A percentile compares a stretch with the other conserved stretches of the same genome.
phyloP scores from a whole-genome alignment of 352 stramenopile genomes.

The Phytophthora agathidicida region DNA sequence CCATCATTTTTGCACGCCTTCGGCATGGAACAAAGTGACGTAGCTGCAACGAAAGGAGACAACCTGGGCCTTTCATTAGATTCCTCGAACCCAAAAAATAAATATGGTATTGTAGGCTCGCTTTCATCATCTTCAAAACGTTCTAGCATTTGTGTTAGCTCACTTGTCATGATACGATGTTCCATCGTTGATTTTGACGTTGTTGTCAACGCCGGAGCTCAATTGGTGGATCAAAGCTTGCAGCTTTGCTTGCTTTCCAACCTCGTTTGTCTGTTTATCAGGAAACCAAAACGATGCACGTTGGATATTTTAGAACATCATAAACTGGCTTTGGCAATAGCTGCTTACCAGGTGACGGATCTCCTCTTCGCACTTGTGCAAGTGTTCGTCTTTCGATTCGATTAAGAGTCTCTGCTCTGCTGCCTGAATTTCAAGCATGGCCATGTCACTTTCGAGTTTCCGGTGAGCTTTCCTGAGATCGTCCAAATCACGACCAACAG shows the following conservation, averaged over 20 bases:
- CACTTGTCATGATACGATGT: conserved; percentile 68
- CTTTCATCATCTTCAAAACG: conserved; percentile 18
- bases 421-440: conserved; percentile 62
- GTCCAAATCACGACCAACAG: conserved; percentile 57
- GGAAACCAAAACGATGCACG: background rate
- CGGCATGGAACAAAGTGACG: conserved; percentile 1
- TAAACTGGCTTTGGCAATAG: background rate
- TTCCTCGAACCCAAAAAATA: conserved; percentile 30
- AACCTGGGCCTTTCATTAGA: conserved; percentile 20
- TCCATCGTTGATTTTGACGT: conserved; percentile 45
- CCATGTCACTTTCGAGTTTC: conserved; percentile 71
- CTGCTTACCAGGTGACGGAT: conserved; percentile 68
- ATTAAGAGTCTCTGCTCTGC: conserved; percentile 63
- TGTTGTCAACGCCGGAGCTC: conserved; percentile 64
- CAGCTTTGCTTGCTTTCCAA: conserved; percentile 82
- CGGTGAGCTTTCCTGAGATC: conserved; percentile 68
- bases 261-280: conserved; percentile 63
- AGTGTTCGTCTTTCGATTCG: conserved; percentile 66
- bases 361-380: conserved; percentile 73
- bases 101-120: conserved; percentile 38
- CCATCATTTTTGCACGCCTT: conserved; percentile 11
- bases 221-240: conserved; percentile 86
- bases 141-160: conserved; percentile 14
- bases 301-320: background rate
- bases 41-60: conserved; percentile 14